Base-by-base conservation (phyloP, 2,329 filamentous ascomycete species). In the Penicillium sp. region DNA sequence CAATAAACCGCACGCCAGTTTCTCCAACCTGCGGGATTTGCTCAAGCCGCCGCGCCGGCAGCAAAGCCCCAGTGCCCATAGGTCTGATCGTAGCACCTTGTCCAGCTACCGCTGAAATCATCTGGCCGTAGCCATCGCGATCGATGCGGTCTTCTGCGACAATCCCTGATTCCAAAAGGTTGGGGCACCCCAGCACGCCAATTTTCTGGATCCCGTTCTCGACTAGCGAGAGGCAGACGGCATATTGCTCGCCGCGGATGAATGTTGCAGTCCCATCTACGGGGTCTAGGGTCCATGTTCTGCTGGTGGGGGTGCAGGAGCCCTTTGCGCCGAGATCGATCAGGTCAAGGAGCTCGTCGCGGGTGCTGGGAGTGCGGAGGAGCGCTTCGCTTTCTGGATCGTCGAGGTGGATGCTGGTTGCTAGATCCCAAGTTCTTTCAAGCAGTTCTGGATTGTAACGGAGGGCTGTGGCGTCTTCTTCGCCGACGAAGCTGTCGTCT, bases 251-350 rank as follows among this genome's bases (percentile, higher is more conserved):
- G 3, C 81, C 81, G 36, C 72, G 72, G 59, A 87, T 79, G 55
- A 85, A 87, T 0, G 83, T 81, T 14, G 80, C 81, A 1, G 84
- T 87, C 29, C 84, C 84, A 60, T 87, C 84, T 7, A 87, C 81
- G 0, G 84, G 84, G 63, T 87, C 84, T 66, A 87, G 78, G 29
- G 84, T 79, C 84, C 84, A 87, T 47, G 82, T 77, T 1, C 79
- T 72, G 2, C 69, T 78, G 56, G 60, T 73, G 57, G 63, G 66
- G 5, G 68, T 70, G 42, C 71, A 72, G 9, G 68, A 59, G 1
- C 77, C 78, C 2, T 72, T 65, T 0, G 76, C 79, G 2, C 84
- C 84, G 11, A 80, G 70, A 65, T 87, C 84, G 63, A 87, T 85
- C n/a, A 81, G 62, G n/a, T 79, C 71, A 11, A 87, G 76, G 78